Evolutionary conservation across 805 yeast species (phyloP).

Genomic region (Clavispora vitiphila): DNA sequence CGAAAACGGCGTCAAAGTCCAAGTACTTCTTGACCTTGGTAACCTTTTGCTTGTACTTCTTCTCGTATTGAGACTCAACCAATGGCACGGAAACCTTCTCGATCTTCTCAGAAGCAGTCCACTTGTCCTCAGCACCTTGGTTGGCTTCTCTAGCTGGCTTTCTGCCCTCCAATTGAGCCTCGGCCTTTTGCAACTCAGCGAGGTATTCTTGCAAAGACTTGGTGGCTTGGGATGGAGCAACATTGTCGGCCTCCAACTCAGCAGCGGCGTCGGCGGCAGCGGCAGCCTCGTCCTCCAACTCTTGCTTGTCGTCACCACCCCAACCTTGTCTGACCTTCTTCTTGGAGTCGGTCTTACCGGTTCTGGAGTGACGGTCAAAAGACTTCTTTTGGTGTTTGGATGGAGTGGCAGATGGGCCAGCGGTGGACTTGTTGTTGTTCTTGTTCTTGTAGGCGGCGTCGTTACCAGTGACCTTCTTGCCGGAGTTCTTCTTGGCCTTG

Average conservation of each 20-base stretch:
- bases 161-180: conserved; percentile 33
- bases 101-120: conserved; percentile 54
- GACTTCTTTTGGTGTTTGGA: conserved; percentile 52
- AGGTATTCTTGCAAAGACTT: conserved; percentile 86
- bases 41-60: conserved; percentile 67
- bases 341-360: conserved; percentile 77
- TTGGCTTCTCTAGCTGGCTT: conserved; percentile 46
- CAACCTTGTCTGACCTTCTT: conserved; percentile 84
- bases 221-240: conserved; percentile 46
- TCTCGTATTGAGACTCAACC: conserved; percentile 55
- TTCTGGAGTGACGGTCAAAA: conserved; percentile 81
- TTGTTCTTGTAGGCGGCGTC: conserved; percentile 74
- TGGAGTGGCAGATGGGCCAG: conserved; percentile 50
- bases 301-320: conserved; percentile 71
- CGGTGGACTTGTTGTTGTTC: conserved; percentile 63
- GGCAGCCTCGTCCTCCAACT: conserved; percentile 63
- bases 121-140: conserved; percentile 52
- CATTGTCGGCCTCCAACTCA: conserved; percentile 37
- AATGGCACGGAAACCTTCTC: conserved; percentile 57
- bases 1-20: conserved; percentile 68
- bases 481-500: conserved; percentile 66
- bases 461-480: conserved; percentile 69
- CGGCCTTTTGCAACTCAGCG: conserved; percentile 53
- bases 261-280: conserved; percentile 37
- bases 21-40: conserved; percentile 76